These are phyloP conservation scores for Ophidiomyces ophidiicola DNA, from an alignment of 2,329 filamentous ascomycete species.

Conservation along the genomic window DNA sequence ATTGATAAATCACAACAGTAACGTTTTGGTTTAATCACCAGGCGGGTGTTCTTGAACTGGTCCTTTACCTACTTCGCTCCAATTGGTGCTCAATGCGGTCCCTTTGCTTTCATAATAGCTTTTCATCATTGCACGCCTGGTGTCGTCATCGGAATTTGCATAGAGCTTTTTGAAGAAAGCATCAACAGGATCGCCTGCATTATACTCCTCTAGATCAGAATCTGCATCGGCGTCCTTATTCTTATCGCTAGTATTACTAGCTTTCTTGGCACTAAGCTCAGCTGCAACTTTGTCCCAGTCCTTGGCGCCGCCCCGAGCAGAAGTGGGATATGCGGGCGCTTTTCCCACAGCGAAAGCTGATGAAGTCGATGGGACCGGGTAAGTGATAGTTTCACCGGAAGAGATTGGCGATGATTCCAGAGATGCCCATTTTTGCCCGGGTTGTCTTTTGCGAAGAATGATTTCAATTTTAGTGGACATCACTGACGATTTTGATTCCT, in stretches of 20 bases:
- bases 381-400: slow-evolving; percentile 11
- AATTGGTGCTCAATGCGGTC: slow-evolving; percentile 83
- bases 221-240: slow-evolving; percentile 40
- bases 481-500: slow-evolving; percentile 50
- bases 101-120: slow-evolving; percentile 90
- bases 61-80: slow-evolving; percentile 63
- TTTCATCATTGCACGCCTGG: slow-evolving; percentile 92
- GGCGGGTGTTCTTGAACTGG: slow-evolving; percentile 45
- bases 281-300: slow-evolving; percentile 75
- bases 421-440: slow-evolving; percentile 55
- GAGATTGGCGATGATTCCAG: slow-evolving; percentile 36
- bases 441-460: slow-evolving; percentile 52
- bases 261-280: slow-evolving; percentile 32
- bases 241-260: slow-evolving; percentile 17
- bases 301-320: slow-evolving; percentile 69
- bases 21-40: slow-evolving; percentile 9
- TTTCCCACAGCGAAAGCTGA: slow-evolving; percentile 18
- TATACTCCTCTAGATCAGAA: slow-evolving; percentile 39
- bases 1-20: neutral
- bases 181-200: slow-evolving; percentile 54
- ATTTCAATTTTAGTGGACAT: slow-evolving; percentile 73
- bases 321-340: slow-evolving; percentile 66
- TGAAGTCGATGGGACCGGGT: slow-evolving; percentile 15
- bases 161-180: slow-evolving; percentile 86
- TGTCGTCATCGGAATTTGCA: slow-evolving; percentile 61